phyloP scores from a whole-genome alignment of 2,329 filamentous ascomycete species.

The Chaetothyriales sp. region DNA sequence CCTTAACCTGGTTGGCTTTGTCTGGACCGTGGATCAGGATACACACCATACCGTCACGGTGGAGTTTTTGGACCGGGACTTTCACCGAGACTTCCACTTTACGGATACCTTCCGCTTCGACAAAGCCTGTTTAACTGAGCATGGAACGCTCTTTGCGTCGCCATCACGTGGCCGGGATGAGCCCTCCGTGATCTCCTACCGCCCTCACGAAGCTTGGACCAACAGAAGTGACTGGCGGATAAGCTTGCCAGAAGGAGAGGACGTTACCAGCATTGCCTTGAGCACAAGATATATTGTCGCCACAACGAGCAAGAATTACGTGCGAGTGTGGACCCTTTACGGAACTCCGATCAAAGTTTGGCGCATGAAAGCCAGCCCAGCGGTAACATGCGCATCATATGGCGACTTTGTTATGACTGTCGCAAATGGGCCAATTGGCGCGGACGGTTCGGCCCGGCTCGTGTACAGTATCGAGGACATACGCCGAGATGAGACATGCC shows the following conservation, averaged over 20 bases:
- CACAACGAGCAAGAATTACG: slow-evolving; percentile 72
- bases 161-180: slow-evolving; percentile 39
- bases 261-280: slow-evolving; percentile 72
- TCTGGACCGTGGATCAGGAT: slow-evolving; percentile 95
- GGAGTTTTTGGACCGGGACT: slow-evolving; percentile 91
- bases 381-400: slow-evolving; percentile 88
- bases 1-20: slow-evolving; percentile 81
- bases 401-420: slow-evolving; percentile 92
- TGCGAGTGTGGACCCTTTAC: slow-evolving; percentile 83
- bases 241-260: slow-evolving; percentile 71
- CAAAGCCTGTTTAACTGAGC: slow-evolving; percentile 69
- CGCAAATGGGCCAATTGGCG: slow-evolving; percentile 73
- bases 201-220: slow-evolving; percentile 95
- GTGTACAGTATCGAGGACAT: slow-evolving; percentile 90
- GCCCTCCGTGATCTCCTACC: slow-evolving; percentile 79
- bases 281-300: slow-evolving; percentile 85
- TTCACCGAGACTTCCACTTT: slow-evolving; percentile 89
- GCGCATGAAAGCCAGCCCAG: slow-evolving; percentile 75
- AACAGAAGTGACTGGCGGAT: slow-evolving; percentile 62
- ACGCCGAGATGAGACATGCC: slow-evolving; percentile 82
- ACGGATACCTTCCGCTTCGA: slow-evolving; percentile 93
- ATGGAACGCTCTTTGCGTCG: slow-evolving; percentile 9
- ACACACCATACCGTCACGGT: slow-evolving; percentile 86
- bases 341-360: slow-evolving; percentile 81
- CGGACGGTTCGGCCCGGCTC: slow-evolving; percentile 62